Base-by-base conservation (phyloP, 1,284 basidiomycete species). In the Leccinum pachyderme region DNA sequence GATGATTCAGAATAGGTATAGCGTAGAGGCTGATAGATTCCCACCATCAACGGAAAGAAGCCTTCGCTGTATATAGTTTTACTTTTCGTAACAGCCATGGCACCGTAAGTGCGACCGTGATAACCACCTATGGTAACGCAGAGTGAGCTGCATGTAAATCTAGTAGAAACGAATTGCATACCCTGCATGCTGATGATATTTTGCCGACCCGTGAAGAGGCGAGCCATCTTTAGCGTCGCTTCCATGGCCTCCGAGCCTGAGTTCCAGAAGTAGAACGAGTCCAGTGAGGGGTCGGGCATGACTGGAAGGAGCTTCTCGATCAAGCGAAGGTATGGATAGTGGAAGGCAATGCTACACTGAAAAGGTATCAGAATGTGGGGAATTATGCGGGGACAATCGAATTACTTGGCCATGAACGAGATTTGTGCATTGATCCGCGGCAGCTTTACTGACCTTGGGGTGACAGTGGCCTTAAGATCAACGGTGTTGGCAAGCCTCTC, bases 241-340 rank as follows among this genome's bases (percentile, higher is more conserved):
- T 97, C 92, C 39, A 94, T 81, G 0, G 93, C 94, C 69, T 97
- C 95, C 3, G 92, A 89, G 13, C 93, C 94, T 5, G 93, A 96
- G 77, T 95, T 98, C 90, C 91, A 93, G 73, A 95, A 91, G 81
- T 93, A 96, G 81, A 98, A 95, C 18, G 92, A 92, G 73, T 95
- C 90, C 44, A 98, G 81, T 3, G 93, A 94, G 0, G 85, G 78
- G 72, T 96, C 78, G 1, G 95, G 93, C 84, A 94, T 90, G 59
- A 89, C 74, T 1, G 91, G 88, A n/a, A 92, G 72, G 7, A 94
- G 78, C 57, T 80, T 81, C 67, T 92, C 81, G 61, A 93, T 87
- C 60, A 94, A 84, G 50, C 83, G 76, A 22, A 93, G 77, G 70
- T 93, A 91, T 0, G 89, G 88, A 57, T 79, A 81, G 60, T 89